Percentiles rank a stretch among this genome's conserved stretches.
Conservation (phyloP, 1,284 basidiomycete genomes). For the Malassezia caprae region DNA sequence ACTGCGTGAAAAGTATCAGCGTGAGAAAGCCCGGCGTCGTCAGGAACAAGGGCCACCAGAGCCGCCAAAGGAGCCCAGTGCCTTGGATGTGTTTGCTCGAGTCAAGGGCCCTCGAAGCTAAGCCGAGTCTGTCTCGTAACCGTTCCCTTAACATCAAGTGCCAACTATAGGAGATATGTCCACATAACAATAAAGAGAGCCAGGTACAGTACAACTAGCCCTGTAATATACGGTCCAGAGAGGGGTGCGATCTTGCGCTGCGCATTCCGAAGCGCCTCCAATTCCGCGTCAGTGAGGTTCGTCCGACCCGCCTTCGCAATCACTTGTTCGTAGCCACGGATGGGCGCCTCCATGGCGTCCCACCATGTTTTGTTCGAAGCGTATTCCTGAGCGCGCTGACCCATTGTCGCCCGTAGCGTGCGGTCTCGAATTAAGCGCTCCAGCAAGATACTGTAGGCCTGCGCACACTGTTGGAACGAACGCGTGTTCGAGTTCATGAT, state of each 20-base stretch:
- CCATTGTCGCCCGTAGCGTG: slow-evolving; percentile 50
- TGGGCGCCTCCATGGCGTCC: slow-evolving; percentile 55
- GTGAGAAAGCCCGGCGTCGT: slow-evolving; percentile 15
- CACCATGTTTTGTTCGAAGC: slow-evolving; percentile 53
- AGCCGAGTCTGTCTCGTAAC: background rate
- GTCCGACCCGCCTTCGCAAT: slow-evolving; percentile 20
- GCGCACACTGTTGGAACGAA: slow-evolving; percentile 48
- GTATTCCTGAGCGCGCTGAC: slow-evolving; percentile 48
- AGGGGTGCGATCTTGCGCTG: slow-evolving; percentile 31
- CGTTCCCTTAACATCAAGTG: background rate
- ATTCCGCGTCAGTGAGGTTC: slow-evolving; percentile 36
- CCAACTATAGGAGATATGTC: slow-evolving; percentile 16
- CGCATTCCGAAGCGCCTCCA: slow-evolving; percentile 33
- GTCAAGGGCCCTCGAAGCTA: slow-evolving; percentile 11
- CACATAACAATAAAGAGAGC: slow-evolving; percentile 23
- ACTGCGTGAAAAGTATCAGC: slow-evolving; percentile 16
- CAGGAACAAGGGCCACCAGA: background rate
- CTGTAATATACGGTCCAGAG: slow-evolving; percentile 31
- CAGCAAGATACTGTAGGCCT: slow-evolving; percentile 52
- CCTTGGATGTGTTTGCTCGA: slow-evolving; percentile 13
- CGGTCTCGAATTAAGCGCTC: slow-evolving; percentile 47
- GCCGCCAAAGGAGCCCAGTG: slow-evolving; percentile 8
- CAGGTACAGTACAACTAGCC: slow-evolving; percentile 28
- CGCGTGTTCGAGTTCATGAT: slow-evolving; percentile 43
- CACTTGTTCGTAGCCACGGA: slow-evolving; percentile 53